Percentiles rank a stretch among this genome's conserved stretches.
phyloP scores from a whole-genome alignment of 129 eudicot species.

The Lactuca saligna region DNA sequence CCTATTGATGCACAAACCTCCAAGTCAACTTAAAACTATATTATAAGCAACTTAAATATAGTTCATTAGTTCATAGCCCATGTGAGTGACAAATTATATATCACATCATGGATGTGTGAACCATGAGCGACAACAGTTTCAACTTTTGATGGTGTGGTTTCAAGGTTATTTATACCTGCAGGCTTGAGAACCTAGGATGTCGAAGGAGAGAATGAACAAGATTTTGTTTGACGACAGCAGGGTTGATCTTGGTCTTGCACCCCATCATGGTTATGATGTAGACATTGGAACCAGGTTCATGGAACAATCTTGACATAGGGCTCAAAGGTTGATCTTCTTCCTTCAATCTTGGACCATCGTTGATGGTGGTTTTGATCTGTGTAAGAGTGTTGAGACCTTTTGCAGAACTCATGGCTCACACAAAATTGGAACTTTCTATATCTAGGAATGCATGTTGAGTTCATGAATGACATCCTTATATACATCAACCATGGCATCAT shows the following conservation, averaged over 20 bases:
- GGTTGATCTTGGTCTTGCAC: constrained; percentile 36
- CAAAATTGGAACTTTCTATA: background rate
- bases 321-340: constrained; percentile 38
- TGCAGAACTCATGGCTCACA: constrained; percentile 21
- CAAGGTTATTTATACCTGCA: constrained; percentile 37
- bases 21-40: background rate
- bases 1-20: too few species aligned
- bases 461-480: constrained; percentile 23
- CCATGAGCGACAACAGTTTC: background rate
- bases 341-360: constrained; percentile 15
- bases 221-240: constrained; percentile 38
- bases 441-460: constrained; percentile 7
- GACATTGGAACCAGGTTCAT: constrained; percentile 48
- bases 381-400: constrained; percentile 19
- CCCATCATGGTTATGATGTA: constrained; percentile 43
- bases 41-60: background rate
- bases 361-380: constrained; percentile 33
- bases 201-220: constrained; percentile 33
- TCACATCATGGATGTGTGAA: background rate
- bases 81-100: background rate
- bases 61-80: background rate
- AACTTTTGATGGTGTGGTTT: background rate
- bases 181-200: constrained; percentile 49
- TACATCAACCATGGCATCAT: constrained; percentile 10
- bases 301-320: constrained; percentile 46